Percentiles rank a stretch among this genome's conserved stretches.
Evolutionary conservation across 768 basidiomycete genomes (phyloP).

Genomic region (Auriscalpium orientale): DNA sequence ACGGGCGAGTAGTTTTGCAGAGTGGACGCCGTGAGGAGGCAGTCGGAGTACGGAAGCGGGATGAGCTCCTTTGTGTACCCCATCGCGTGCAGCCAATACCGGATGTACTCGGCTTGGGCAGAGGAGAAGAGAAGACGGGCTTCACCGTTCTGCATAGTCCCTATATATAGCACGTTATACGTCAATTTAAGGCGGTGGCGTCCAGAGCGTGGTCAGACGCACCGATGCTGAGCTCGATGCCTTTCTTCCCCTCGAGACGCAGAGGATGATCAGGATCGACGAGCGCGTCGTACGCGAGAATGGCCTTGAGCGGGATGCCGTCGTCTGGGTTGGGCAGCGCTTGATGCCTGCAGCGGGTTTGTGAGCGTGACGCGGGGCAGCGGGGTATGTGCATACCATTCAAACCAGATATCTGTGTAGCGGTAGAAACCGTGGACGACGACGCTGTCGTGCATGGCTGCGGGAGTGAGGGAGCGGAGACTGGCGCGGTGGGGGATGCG

Average conservation of each 20-base stretch:
- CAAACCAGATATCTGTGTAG: slow-evolving; percentile 80
- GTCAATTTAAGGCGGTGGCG: neutral
- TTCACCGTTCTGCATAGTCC: slow-evolving; percentile 64
- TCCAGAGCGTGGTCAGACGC: slow-evolving; percentile 5
- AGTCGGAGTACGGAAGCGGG: slow-evolving; percentile 73
- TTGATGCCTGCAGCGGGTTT: slow-evolving; percentile 38
- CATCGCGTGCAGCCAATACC: slow-evolving; percentile 79
- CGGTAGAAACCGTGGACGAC: slow-evolving; percentile 60
- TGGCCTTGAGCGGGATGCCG: slow-evolving; percentile 55
- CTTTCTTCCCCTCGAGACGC: slow-evolving; percentile 51
- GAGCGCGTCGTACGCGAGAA: slow-evolving; percentile 62
- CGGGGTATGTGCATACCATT: slow-evolving; percentile 43
- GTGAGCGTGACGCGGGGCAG: slow-evolving; percentile 1
- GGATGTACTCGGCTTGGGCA: slow-evolving; percentile 75
- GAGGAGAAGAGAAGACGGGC: slow-evolving; percentile 77
- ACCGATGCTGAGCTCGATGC: slow-evolving; percentile 70
- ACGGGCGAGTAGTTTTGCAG: slow-evolving; percentile 54
- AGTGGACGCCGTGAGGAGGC: slow-evolving; percentile 53
- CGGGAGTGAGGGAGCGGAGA: neutral
- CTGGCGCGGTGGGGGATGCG: neutral
- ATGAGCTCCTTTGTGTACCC: slow-evolving; percentile 54
- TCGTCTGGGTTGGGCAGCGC: slow-evolving; percentile 53
- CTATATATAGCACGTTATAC: slow-evolving; percentile 24
- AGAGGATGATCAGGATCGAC: slow-evolving; percentile 70
- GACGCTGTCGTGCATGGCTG: slow-evolving; percentile 25